Conservation (phyloP, 108 stramenopile species). For the Cylindrotheca closterium region DNA sequence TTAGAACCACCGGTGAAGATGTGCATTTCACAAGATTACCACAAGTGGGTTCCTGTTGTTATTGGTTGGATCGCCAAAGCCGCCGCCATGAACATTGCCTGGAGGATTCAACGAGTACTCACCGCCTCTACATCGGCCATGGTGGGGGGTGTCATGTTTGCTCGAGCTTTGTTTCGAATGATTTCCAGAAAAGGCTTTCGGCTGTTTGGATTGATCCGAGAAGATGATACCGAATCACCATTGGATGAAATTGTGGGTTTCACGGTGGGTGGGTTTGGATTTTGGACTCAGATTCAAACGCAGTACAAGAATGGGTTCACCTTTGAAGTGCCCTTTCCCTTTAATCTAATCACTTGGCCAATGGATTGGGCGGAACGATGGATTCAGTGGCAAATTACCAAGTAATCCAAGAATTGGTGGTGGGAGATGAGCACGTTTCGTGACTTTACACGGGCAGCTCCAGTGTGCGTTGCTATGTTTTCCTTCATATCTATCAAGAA, state of each 20-base stretch:
- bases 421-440: too few relatives aligned
- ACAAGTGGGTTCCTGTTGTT: slow-evolving; percentile 58
- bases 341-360: slow-evolving; percentile 79
- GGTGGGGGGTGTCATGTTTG: slow-evolving; percentile 76
- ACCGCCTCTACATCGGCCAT: slow-evolving; percentile 82
- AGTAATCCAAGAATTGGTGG: too few relatives aligned
- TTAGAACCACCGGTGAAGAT: slow-evolving; percentile 21
- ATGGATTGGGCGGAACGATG: slow-evolving; percentile 68
- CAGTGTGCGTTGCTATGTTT: too few relatives aligned
- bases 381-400: slow-evolving; percentile 66
- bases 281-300: slow-evolving; percentile 75
- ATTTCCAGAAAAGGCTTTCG: slow-evolving; percentile 31
- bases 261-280: slow-evolving; percentile 65
- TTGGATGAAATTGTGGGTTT: slow-evolving; percentile 79
- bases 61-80: slow-evolving; percentile 59
- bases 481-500: too few relatives aligned
- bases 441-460: too few relatives aligned
- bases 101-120: slow-evolving; percentile 82
- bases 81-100: slow-evolving; percentile 79
- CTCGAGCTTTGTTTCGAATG: slow-evolving; percentile 56
- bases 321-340: slow-evolving; percentile 74
- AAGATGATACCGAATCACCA: not conserved
- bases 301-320: slow-evolving; percentile 40
- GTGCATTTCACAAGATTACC: slow-evolving; percentile 26
- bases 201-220: slow-evolving; percentile 14